phyloP scores from a whole-genome alignment of 192 early-diverging fungal species.

The Linnemannia schmuckeri region DNA sequence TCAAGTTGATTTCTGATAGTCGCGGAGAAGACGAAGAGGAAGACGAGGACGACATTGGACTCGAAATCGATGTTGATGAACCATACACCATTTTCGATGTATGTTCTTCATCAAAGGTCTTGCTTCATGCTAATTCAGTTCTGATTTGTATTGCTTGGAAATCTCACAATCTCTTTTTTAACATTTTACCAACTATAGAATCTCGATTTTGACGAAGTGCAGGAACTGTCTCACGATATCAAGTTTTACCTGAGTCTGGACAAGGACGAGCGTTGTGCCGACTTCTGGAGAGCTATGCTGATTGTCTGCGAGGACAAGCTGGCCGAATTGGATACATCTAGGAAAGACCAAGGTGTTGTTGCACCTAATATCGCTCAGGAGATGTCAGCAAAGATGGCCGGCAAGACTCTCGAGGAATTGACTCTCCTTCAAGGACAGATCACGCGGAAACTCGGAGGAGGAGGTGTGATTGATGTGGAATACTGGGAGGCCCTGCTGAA shows the following conservation, averaged over 20 bases:
- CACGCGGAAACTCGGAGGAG: constrained; percentile 73
- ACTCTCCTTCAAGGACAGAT: constrained; percentile 81
- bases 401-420: constrained; percentile 84
- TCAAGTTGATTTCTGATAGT: constrained; percentile 81
- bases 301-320: constrained; percentile 84
- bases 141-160: neutral
- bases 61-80: constrained; percentile 91
- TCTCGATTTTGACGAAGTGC: constrained; percentile 73
- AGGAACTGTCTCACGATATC: constrained; percentile 90
- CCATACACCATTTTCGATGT: constrained; percentile 85
- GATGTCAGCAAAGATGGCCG: constrained; percentile 75
- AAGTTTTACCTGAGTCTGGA: constrained; percentile 90
- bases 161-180: neutral
- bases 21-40: constrained; percentile 79
- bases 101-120: neutral
- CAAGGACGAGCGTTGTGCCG: constrained; percentile 75
- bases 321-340: constrained; percentile 51
- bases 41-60: constrained; percentile 64
- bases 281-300: constrained; percentile 92
- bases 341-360: constrained; percentile 56
- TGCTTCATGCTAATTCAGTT: neutral
- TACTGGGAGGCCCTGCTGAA: constrained; percentile 93
- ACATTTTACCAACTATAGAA: constrained; percentile 58
- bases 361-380: constrained; percentile 67
- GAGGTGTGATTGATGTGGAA: constrained; percentile 88